Evolutionary conservation across 2,329 filamentous ascomycete species (phyloP).

Genomic region (Colletotrichum gigasporum): DNA sequence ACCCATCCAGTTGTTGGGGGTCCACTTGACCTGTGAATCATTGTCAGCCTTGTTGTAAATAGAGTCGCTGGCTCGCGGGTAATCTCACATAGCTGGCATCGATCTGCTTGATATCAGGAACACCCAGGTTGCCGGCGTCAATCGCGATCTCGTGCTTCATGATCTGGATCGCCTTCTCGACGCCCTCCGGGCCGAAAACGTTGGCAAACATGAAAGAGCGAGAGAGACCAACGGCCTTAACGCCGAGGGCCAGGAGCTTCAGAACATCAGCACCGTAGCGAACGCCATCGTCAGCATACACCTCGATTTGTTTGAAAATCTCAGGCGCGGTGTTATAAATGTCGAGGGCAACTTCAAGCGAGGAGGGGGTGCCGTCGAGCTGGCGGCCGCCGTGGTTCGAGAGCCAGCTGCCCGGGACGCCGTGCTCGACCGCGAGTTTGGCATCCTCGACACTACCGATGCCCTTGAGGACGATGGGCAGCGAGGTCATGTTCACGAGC

Average conservation of each 20-base stretch:
- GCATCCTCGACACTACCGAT: conserved; percentile 49
- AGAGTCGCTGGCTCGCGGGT: too few relatives aligned
- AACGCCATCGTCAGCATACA: conserved; percentile 53
- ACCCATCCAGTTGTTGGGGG: conserved; percentile 40
- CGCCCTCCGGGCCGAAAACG: conserved; percentile 58
- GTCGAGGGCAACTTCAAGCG: conserved; percentile 50
- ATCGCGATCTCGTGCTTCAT: conserved; percentile 60
- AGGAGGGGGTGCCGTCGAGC: conserved; percentile 49
- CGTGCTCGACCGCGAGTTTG: conserved; percentile 43
- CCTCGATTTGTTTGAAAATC: conserved; percentile 49
- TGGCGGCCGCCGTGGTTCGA: conserved; percentile 55
- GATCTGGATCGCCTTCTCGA: conserved; percentile 53
- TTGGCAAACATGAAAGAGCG: conserved; percentile 63
- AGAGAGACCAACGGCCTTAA: conserved; percentile 56
- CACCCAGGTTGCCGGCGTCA: conserved; percentile 54
- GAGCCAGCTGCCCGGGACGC: conserved; percentile 46
- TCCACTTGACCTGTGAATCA: conserved; percentile 38
- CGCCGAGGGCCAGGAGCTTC: conserved; percentile 53
- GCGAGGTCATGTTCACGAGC: conserved; percentile 44
- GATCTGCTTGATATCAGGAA: conserved; percentile 48
- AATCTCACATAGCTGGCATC: conserved; percentile 30
- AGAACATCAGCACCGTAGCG: conserved; percentile 53
- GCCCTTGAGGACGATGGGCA: conserved; percentile 52
- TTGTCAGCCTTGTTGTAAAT: background rate
- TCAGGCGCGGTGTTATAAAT: conserved; percentile 48